Evolutionary conservation across 257 asterid species (phyloP).

Genomic region (Anisodus acutangulus): DNA sequence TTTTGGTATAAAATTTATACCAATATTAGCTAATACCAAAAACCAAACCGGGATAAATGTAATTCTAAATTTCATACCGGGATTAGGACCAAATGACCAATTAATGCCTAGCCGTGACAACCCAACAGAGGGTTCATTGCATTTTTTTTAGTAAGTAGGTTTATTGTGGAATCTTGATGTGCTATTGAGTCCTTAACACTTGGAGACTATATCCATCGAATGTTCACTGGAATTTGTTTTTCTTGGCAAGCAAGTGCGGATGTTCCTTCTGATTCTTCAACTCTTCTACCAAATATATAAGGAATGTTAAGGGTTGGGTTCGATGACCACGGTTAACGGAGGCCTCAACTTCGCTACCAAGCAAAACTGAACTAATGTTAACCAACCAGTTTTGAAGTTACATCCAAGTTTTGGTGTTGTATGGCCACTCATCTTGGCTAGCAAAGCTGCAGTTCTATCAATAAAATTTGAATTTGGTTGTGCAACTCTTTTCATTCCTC

Average conservation of each 20-base stretch:
- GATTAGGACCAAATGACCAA: background rate
- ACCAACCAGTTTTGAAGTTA: background rate
- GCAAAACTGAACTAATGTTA: conserved; percentile 7
- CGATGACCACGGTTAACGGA: background rate
- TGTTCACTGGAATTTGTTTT: conserved; percentile 5
- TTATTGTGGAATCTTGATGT: background rate
- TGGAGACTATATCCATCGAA: conserved; percentile 5
- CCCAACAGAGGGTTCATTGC: background rate
- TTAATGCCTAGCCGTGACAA: background rate
- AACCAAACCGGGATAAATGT: background rate
- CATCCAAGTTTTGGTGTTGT: conserved; percentile 6
- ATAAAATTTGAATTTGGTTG: background rate
- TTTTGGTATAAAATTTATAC: background rate
- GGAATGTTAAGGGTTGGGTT: background rate
- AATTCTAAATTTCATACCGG: background rate
- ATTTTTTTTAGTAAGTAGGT: background rate
- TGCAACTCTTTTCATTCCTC: background rate
- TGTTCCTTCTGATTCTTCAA: conserved; percentile 61
- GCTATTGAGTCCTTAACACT: background rate
- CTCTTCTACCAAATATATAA: conserved; percentile 68
- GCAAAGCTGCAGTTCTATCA: conserved; percentile 4
- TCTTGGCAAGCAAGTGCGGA: conserved; percentile 65
- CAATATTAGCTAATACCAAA: background rate
- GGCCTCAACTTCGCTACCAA: background rate
- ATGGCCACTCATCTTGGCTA: background rate